Conservation (phyloP, 2,329 filamentous ascomycete species). For the Aspergillus sp. region DNA sequence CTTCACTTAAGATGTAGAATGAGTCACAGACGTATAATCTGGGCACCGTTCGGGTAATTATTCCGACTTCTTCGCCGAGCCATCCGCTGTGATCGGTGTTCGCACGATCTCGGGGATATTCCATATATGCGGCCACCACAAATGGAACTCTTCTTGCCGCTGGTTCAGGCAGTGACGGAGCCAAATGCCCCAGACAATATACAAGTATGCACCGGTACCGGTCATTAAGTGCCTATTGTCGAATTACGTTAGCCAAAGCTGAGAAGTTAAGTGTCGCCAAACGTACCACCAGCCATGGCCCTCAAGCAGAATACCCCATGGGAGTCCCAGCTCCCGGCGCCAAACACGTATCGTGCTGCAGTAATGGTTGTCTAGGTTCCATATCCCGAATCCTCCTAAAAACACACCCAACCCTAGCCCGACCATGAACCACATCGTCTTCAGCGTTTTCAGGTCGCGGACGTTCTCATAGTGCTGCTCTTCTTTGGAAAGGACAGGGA, state of each 20-base stretch:
- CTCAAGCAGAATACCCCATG: slow-evolving; percentile 78
- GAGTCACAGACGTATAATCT: slow-evolving; percentile 15
- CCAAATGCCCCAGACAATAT: slow-evolving; percentile 84
- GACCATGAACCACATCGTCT: slow-evolving; percentile 78
- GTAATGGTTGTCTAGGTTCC: slow-evolving; percentile 79
- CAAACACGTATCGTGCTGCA: slow-evolving; percentile 68
- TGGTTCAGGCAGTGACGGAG: slow-evolving; percentile 76
- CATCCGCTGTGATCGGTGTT: slow-evolving; percentile 25
- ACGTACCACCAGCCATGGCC: slow-evolving; percentile 73
- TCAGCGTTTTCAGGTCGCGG: slow-evolving; percentile 62
- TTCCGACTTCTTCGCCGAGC: slow-evolving; percentile 35
- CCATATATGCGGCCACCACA: slow-evolving; percentile 70
- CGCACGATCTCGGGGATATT: slow-evolving; percentile 61
- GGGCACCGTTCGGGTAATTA: slow-evolving; percentile 4
- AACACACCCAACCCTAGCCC: slow-evolving; percentile 71
- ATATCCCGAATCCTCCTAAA: slow-evolving; percentile 74
- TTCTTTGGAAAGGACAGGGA: slow-evolving; percentile 48
- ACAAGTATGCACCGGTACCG: slow-evolving; percentile 79
- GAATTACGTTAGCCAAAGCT: slow-evolving; percentile 19
- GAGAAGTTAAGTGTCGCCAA: neutral
- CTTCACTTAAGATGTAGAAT: neutral
- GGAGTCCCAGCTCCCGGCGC: slow-evolving; percentile 71
- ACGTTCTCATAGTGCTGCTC: slow-evolving; percentile 55
- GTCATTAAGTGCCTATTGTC: slow-evolving; percentile 73
- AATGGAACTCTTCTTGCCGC: slow-evolving; percentile 70